phyloP scores from a whole-genome alignment of 1,284 basidiomycete genomes.

The Trametes versicolor region DNA sequence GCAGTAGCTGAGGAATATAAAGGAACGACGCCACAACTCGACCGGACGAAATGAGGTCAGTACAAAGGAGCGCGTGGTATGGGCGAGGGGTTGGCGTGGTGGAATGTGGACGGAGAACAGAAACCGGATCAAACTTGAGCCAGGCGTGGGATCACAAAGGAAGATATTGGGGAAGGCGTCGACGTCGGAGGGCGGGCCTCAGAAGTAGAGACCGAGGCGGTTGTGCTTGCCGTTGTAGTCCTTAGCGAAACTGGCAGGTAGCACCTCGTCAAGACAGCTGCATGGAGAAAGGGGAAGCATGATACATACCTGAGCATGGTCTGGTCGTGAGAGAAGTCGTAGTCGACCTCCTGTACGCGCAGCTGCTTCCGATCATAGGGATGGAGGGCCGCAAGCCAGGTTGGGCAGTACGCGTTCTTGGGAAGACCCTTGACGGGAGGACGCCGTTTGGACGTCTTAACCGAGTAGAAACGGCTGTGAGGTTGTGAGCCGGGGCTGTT shows the following conservation, averaged over 20 bases:
- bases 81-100: no score
- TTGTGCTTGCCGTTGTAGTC: slow-evolving; percentile 5
- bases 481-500: slow-evolving; percentile 2
- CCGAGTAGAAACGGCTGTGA: not conserved
- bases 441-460: not conserved
- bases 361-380: not conserved
- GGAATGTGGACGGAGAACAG: no score
- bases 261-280: not conserved
- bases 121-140: no score
- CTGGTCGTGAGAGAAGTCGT: slow-evolving; percentile 3
- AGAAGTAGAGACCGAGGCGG: not conserved
- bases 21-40: no score
- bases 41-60: no score
- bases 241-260: not conserved
- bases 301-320: not conserved
- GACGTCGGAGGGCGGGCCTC: not conserved
- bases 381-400: not conserved
- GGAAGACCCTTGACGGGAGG: slow-evolving; percentile 6
- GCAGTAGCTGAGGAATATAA: no score
- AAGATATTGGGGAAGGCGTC: not conserved
- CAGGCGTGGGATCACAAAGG: no score
- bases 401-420: slow-evolving; percentile 2
- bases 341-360: not conserved
- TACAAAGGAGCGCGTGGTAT: no score
- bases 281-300: not conserved